A percentile compares a stretch with the other conserved stretches of the same genome.
Conservation (phyloP, 768 basidiomycete genomes). For the Terana coerulea region DNA sequence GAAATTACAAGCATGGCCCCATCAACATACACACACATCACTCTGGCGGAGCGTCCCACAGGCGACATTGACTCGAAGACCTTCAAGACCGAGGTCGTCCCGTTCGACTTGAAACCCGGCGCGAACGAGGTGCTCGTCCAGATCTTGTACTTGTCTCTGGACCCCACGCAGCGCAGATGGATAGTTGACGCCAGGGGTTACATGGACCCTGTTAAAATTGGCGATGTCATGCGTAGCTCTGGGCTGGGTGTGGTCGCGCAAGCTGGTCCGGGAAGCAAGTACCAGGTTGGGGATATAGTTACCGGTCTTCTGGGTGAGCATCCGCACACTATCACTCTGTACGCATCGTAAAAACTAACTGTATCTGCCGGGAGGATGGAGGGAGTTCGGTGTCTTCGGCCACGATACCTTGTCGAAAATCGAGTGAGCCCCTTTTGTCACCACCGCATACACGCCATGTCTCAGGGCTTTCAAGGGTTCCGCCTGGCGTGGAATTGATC, state of each 20-base stretch:
- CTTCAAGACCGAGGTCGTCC: slow-evolving; percentile 57
- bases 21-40: slow-evolving; percentile 32
- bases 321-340: slow-evolving; percentile 1
- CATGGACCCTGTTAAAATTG: slow-evolving; percentile 50
- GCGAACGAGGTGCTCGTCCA: slow-evolving; percentile 62
- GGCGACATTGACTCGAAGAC: slow-evolving; percentile 68
- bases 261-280: slow-evolving; percentile 47
- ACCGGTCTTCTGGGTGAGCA: slow-evolving; percentile 50
- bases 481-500: slow-evolving; percentile 57
- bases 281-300: slow-evolving; percentile 70
- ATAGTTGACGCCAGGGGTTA: slow-evolving; percentile 71
- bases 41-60: slow-evolving; percentile 72
- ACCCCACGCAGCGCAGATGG: slow-evolving; percentile 89
- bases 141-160: slow-evolving; percentile 75
- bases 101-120: slow-evolving; percentile 52
- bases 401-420: slow-evolving; percentile 50
- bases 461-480: slow-evolving; percentile 35
- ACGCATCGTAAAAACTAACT: neutral
- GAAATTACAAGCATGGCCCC: slow-evolving; percentile 1
- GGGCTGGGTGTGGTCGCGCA: slow-evolving; percentile 67
- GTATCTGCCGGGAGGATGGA: slow-evolving; percentile 83
- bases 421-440: slow-evolving; percentile 41
- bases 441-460: neutral
- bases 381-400: slow-evolving; percentile 63
- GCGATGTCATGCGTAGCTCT: slow-evolving; percentile 62